These are phyloP conservation scores for Mycosphaerella arachidis DNA, from an alignment of 2,329 filamentous ascomycete genomes.

Conservation along the genomic window DNA sequence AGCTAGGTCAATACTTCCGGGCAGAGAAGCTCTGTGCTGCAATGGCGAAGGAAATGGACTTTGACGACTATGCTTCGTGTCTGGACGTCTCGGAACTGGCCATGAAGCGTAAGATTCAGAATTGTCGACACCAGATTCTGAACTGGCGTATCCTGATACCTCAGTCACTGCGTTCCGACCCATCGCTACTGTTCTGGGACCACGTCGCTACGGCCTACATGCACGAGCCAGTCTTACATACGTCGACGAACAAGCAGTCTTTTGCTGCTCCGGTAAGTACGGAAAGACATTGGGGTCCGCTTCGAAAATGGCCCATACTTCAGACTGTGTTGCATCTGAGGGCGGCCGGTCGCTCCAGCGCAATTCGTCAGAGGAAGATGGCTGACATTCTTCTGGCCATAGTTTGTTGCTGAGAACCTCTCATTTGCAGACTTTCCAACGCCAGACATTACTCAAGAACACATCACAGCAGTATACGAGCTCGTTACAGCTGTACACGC, in stretches of 20 bases:
- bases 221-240: constrained; percentile 30
- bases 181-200: constrained; percentile 20
- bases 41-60: constrained; percentile 19
- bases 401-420: constrained; percentile 26
- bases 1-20: constrained; percentile 25
- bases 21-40: constrained; percentile 24
- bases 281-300: not conserved
- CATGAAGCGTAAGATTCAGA: constrained; percentile 19
- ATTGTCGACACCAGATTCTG: constrained; percentile 21
- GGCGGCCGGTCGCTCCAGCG: not conserved
- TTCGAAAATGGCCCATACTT: no score
- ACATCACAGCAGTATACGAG: constrained; percentile 23
- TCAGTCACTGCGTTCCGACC: constrained; percentile 10
- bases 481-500: constrained; percentile 22
- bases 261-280: constrained; percentile 25
- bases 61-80: constrained; percentile 12
- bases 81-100: constrained; percentile 19
- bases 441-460: constrained; percentile 22
- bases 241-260: constrained; percentile 26
- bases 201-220: constrained; percentile 27
- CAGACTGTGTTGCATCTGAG: no score
- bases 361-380: not conserved
- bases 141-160: constrained; percentile 26
- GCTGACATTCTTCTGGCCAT: not conserved
- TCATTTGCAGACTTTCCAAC: constrained; percentile 27